These are phyloP conservation scores for Candida pseudofarinosa DNA, from an alignment of 805 yeast species.

Conservation along the genomic window DNA sequence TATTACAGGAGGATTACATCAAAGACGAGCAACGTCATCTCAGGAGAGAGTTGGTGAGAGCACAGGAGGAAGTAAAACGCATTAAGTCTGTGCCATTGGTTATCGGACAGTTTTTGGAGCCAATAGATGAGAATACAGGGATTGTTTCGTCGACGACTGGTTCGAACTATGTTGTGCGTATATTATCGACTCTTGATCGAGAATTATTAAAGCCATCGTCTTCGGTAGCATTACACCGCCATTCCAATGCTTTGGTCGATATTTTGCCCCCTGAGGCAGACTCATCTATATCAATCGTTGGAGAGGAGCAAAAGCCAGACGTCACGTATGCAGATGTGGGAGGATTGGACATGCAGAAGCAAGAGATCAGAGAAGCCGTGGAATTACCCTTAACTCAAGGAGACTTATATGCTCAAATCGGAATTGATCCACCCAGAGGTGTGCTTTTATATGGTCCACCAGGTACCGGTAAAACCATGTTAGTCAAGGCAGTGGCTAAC, in stretches of 20 bases:
- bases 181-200: conserved; percentile 89
- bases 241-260: conserved; percentile 95
- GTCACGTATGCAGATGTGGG: conserved; percentile 97
- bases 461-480: conserved; percentile 99
- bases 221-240: conserved; percentile 96
- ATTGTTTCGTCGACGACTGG: conserved; percentile 98
- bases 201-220: conserved; percentile 92
- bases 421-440: conserved; percentile 99
- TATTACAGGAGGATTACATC: conserved; percentile 91
- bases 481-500: conserved; percentile 98
- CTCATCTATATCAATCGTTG: conserved; percentile 89
- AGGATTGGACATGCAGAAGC: conserved; percentile 98
- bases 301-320: conserved; percentile 89
- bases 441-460: conserved; percentile 98
- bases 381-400: conserved; percentile 95
- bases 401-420: conserved; percentile 93
- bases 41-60: conserved; percentile 89
- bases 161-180: conserved; percentile 93
- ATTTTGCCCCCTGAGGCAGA: conserved; percentile 99
- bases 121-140: conserved; percentile 94
- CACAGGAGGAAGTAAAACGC: conserved; percentile 97
- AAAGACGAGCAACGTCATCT: conserved; percentile 97
- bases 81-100: conserved; percentile 97
- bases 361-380: conserved; percentile 97
- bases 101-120: conserved; percentile 96